phyloP scores from a whole-genome alignment of 2,329 filamentous ascomycete species.

The Lecanicillium sp. region DNA sequence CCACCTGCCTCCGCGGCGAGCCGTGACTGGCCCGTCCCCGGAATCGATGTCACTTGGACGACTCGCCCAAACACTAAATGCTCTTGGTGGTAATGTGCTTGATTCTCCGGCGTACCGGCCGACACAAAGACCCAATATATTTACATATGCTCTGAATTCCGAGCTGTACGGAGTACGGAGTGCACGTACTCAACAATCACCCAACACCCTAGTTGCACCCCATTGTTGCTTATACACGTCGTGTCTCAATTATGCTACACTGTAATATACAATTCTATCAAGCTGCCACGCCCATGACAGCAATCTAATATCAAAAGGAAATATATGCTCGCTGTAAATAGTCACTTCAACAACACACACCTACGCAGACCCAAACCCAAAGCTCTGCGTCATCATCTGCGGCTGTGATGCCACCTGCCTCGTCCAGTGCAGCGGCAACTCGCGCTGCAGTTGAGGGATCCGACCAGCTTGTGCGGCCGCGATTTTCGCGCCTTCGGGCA shows the following conservation, averaged over 20 bases:
- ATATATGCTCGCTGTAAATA: slow-evolving; percentile 3
- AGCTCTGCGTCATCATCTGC: not conserved
- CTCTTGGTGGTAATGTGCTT: not conserved
- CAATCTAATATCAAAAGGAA: not conserved
- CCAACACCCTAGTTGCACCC: too few relatives aligned
- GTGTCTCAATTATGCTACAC: slow-evolving; percentile 2
- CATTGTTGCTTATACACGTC: too few relatives aligned
- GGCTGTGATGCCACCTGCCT: not conserved
- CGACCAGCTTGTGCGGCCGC: not conserved
- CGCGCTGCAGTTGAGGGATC: not conserved
- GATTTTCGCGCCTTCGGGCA: not conserved
- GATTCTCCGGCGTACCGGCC: not conserved
- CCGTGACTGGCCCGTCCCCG: slow-evolving; percentile 2
- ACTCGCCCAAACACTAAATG: not conserved
- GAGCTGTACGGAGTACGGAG: too few relatives aligned
- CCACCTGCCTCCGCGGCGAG: not conserved
- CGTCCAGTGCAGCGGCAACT: not conserved
- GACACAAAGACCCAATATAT: too few relatives aligned
- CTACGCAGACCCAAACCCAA: not conserved
- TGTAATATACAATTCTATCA: not conserved
- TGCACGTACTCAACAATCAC: too few relatives aligned
- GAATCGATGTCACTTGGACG: not conserved
- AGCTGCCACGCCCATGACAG: not conserved
- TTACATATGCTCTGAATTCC: too few relatives aligned
- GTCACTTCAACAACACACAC: not conserved